Percentiles rank a stretch among this genome's conserved stretches.
phyloP scores from a whole-genome alignment of 495 filamentous ascomycete genomes.

The Daldinia caldariorum region DNA sequence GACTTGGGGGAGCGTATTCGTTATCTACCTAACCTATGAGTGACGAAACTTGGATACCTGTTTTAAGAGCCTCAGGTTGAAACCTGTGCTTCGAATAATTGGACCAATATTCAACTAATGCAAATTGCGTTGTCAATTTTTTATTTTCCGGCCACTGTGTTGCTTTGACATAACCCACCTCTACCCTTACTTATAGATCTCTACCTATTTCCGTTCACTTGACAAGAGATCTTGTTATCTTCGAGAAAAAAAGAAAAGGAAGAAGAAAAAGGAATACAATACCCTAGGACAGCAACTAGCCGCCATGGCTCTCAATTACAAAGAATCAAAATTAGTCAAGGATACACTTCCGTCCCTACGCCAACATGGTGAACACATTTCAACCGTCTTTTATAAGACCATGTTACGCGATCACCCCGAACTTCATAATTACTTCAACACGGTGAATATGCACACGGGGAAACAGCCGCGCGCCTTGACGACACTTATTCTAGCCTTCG shows the following conservation, averaged over 20 bases:
- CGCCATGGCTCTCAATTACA: slow-evolving; percentile 56
- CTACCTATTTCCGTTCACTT: background rate
- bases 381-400: slow-evolving; percentile 72
- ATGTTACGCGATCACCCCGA: slow-evolving; percentile 71
- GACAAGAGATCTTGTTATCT: background rate
- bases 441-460: slow-evolving; percentile 72
- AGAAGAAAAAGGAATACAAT: too few relatives aligned
- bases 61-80: slow-evolving; percentile 15
- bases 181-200: background rate
- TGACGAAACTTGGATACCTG: slow-evolving; percentile 24
- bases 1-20: slow-evolving; percentile 5
- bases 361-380: slow-evolving; percentile 72
- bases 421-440: slow-evolving; percentile 75
- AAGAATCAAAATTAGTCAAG: slow-evolving; percentile 55
- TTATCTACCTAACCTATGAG: slow-evolving; percentile 16
- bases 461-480: slow-evolving; percentile 73
- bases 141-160: background rate
- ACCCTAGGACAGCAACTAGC: slow-evolving; percentile 1
- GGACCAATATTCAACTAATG: background rate
- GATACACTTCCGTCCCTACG: slow-evolving; percentile 62
- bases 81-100: slow-evolving; percentile 12
- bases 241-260: background rate
- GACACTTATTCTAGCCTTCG: slow-evolving; percentile 72
- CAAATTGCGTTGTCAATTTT: background rate
- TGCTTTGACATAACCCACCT: background rate